phyloP scores from a whole-genome alignment of 2,329 filamentous ascomycete species.

The Clonostachys solani region DNA sequence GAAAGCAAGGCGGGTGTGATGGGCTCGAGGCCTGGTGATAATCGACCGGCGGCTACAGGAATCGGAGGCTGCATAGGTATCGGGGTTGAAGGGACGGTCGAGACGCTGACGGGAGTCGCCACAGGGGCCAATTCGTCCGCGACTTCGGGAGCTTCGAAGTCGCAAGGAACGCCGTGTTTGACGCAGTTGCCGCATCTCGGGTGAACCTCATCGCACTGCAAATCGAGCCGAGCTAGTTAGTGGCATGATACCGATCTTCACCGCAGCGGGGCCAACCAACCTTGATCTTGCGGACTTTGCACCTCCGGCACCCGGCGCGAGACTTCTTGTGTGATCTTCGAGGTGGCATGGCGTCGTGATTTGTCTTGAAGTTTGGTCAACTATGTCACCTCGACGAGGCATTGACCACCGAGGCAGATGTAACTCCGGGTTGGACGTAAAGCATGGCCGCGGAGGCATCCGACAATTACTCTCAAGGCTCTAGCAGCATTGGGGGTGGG shows the following conservation, averaged over 20 bases:
- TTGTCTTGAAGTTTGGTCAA: neutral
- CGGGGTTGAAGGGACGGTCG: conserved; percentile 2
- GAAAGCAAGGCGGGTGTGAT: conserved; percentile 24
- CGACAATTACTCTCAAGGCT: neutral
- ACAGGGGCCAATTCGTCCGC: conserved; percentile 36
- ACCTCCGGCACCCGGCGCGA: conserved; percentile 60
- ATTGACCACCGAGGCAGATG: conserved; percentile 1
- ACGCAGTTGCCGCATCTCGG: conserved; percentile 62
- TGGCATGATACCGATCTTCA: neutral
- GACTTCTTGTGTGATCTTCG: conserved; percentile 68
- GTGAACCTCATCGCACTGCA: conserved; percentile 61
- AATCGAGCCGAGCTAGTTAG: neutral
- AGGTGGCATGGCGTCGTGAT: conserved; percentile 48
- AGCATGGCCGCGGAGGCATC: conserved; percentile 3
- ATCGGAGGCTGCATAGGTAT: neutral
- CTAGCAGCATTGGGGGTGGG: too few species aligned
- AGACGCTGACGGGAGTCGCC: conserved; percentile 20
- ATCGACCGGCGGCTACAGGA: neutral
- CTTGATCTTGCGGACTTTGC: conserved; percentile 68
- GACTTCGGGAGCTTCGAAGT: conserved; percentile 51
- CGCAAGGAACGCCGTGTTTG: conserved; percentile 63
- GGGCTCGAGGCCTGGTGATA: neutral
- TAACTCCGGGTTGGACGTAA: neutral
- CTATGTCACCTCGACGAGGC: neutral
- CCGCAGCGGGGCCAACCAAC: conserved; percentile 26